These are phyloP conservation scores for Udeniomyces megalosporus DNA, from an alignment of 768 basidiomycete species.

Conservation along the genomic window DNA sequence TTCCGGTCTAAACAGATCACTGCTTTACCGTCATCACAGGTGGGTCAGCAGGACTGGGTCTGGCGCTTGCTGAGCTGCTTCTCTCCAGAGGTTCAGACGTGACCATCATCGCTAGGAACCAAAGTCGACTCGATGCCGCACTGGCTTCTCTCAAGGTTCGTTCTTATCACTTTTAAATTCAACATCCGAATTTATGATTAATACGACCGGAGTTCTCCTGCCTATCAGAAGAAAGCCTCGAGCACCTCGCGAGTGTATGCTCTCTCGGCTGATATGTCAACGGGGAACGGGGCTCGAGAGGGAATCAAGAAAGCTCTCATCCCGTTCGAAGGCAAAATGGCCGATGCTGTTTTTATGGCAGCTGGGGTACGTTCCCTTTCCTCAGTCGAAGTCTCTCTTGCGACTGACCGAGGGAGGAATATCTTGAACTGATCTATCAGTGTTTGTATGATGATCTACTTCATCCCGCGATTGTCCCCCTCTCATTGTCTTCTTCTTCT, in stretches of 20 bases:
- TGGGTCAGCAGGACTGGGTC: slow-evolving; percentile 51
- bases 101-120: slow-evolving; percentile 66
- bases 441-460: not conserved
- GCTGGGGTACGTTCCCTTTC: slow-evolving; percentile 39
- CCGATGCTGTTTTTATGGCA: slow-evolving; percentile 64
- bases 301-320: slow-evolving; percentile 49
- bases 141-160: slow-evolving; percentile 49
- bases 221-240: not conserved
- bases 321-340: slow-evolving; percentile 41
- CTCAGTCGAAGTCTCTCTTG: no score
- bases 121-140: slow-evolving; percentile 46
- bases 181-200: not conserved
- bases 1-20: no score
- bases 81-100: slow-evolving; percentile 58
- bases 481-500: no score
- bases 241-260: slow-evolving; percentile 34
- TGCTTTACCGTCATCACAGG: no score
- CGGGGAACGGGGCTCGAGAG: slow-evolving; percentile 38
- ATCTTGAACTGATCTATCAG: slow-evolving; percentile 23
- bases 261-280: slow-evolving; percentile 50
- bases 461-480: not conserved
- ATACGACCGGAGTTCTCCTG: not conserved
- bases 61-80: slow-evolving; percentile 52
- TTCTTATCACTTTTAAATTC: not conserved
- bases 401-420: no score